Percentiles rank a stretch among this genome's conserved stretches.
Evolutionary conservation across 2,329 filamentous ascomycete species (phyloP).

Genomic region (Chrysoporthe austroafricana): DNA sequence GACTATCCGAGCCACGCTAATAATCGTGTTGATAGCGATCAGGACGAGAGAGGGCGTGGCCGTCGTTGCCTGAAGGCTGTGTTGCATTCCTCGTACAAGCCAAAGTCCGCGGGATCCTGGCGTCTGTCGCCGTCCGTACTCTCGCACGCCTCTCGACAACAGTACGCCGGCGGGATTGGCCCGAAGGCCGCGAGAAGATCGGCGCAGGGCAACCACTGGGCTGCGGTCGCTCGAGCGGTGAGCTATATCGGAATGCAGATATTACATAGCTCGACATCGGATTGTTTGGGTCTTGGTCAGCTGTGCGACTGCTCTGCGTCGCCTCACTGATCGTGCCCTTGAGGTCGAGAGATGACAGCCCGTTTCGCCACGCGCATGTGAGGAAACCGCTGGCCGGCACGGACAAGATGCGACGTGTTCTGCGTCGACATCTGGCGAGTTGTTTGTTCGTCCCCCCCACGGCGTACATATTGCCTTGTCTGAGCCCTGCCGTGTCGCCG

Average conservation of each 20-base stretch:
- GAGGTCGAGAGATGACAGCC: background rate
- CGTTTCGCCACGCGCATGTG: background rate
- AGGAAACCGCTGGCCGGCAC: background rate
- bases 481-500: slow-evolving; percentile 32
- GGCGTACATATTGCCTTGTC: background rate
- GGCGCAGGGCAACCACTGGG: background rate
- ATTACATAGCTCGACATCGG: background rate
- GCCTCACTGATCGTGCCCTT: background rate
- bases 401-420: background rate
- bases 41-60: slow-evolving; percentile 19
- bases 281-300: background rate
- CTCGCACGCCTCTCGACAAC: background rate
- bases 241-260: background rate
- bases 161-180: background rate
- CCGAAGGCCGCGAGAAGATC: background rate
- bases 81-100: background rate
- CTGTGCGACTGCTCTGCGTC: background rate
- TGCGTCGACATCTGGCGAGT: background rate
- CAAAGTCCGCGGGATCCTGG: too few species aligned
- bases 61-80: slow-evolving; percentile 1
- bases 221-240: background rate
- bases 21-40: slow-evolving; percentile 8
- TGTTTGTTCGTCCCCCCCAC: background rate
- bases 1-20: slow-evolving; percentile 14
- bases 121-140: background rate